Evolutionary conservation across 2,329 filamentous ascomycete genomes (phyloP), one percentile per base, ranked within the genome.

Genomic region (Trichoderma sp.): DNA sequence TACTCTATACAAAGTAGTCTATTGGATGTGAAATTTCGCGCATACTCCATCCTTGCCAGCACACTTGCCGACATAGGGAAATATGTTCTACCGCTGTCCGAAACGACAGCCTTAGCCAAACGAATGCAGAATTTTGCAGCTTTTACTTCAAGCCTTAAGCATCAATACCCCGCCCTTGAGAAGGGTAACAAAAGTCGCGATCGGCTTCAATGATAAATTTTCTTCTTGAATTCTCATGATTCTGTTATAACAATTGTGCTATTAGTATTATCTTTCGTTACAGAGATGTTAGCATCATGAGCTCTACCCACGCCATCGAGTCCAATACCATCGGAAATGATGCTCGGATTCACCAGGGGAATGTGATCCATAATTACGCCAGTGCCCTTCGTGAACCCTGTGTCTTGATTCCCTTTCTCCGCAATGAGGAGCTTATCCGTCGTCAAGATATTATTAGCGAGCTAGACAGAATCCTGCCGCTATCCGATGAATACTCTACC

Each of bases 401-500:
- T 23, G 20, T 53, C 6, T 1, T 53, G 11, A 69, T 77, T 2
- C 59, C 59, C 1, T 63, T 43, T 43, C 34, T 11, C 0, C 59
- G 23, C 59, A 63, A 63, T 23, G 59, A 63, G 6, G 59, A 43
- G 3, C 50, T 76, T 13, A 34, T 77, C 8, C 0, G 20, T 13
- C 68, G 75, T 0, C 20, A 58, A 3, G 72, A 73, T 0, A 59
- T 74, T 5, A 15, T 61, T 6, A 65, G 68, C 3, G 62, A 62
- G 20, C 71, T 76, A 3, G 66, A 73, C 0, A 28, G n/a, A 15
- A 34, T 70, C 28, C 32, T 70, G 32, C 68, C 68, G 20, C 17
- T 17, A 58, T 20, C 17, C 0, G 17, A 28, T 1, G 26, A 36
- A 0, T 58, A 26, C 28, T 30, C 64, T 15, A 58, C 47, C 26